Base-by-base conservation (phyloP, 805 yeast species). In the Scheffersomyces stipitis region DNA sequence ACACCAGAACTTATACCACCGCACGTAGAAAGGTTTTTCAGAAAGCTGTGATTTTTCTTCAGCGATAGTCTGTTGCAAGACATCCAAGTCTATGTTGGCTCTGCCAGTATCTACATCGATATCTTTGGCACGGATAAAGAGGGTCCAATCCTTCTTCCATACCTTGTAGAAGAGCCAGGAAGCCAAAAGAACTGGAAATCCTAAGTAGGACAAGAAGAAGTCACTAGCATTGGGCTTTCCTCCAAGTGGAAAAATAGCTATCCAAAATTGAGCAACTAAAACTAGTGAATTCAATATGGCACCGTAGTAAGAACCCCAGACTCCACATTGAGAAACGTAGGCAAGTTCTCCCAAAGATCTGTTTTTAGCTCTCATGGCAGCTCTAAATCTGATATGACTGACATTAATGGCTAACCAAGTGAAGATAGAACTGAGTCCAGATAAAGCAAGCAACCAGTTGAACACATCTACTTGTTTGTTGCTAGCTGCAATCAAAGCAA, bases 341-440 rank as follows among this genome's bases (percentile, higher is more conserved):
- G 81, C 80, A 29, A 80, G 61, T 53, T 80, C 85, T 15, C 54
- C 42, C 38, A 37, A 27, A 27, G 40, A 38, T 47, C 70, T 65
- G 3, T 79, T 80, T 59, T 81, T 85, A 1, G 65, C 78, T 31
- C 54, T 54, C 62, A 80, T 60, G 2, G 83, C 86, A 26, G 58
- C 54, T 66, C 85, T 75, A 57, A 77, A 79, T 48, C 85, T 68
- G 33, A 81, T 65, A 55, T 81, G 86, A 45, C 80, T 66, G 17
- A 78, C 42, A 54, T 80, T 75, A 37, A 81, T 78, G 40, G 77
- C 69, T 31, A 71, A 74, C 86, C 86, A 81, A 4, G 82, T 77
- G 56, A 80, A 78, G 37, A 82, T 58, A 1, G 83, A 69, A 8
- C 83, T 74, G 33, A 81, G 58, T 28, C 85, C 84, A n/a, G 82